These are phyloP conservation scores for Holtermanniella nyarrowii DNA, from an alignment of 768 basidiomycete genomes.

Conservation along the genomic window DNA sequence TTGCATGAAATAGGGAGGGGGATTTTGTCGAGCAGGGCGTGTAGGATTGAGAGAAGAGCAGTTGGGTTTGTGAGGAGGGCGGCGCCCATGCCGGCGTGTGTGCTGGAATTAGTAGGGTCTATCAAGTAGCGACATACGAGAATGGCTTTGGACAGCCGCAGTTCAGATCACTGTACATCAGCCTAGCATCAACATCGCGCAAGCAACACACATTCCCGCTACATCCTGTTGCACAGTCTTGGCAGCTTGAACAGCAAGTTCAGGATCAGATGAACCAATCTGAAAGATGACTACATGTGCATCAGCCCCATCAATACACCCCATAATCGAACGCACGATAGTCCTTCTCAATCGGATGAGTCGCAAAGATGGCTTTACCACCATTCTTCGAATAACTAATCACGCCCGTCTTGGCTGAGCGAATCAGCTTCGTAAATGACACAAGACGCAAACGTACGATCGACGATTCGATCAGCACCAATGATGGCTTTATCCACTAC, in stretches of 20 bases:
- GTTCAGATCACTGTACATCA: slow-evolving; percentile 59
- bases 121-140: slow-evolving; percentile 44
- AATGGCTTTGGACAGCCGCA: slow-evolving; percentile 97
- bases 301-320: slow-evolving; percentile 1
- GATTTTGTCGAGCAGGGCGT: slow-evolving; percentile 60
- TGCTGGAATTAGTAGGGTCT: slow-evolving; percentile 8
- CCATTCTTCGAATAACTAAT: slow-evolving; percentile 72
- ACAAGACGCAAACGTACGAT: slow-evolving; percentile 53
- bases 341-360: slow-evolving; percentile 88
- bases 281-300: slow-evolving; percentile 63
- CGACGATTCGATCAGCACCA: slow-evolving; percentile 67
- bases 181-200: not conserved
- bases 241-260: slow-evolving; percentile 85
- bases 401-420: slow-evolving; percentile 70
- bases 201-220: slow-evolving; percentile 53
- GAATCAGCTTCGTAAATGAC: not conserved
- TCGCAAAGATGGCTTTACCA: slow-evolving; percentile 75
- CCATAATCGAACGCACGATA: slow-evolving; percentile 44
- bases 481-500: slow-evolving; percentile 93
- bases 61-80: slow-evolving; percentile 87
- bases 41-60: slow-evolving; percentile 76
- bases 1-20: slow-evolving; percentile 87
- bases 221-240: slow-evolving; percentile 76
- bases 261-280: slow-evolving; percentile 80
- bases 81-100: slow-evolving; percentile 79